These are phyloP conservation scores for Primulina tabacum DNA, from an alignment of 257 asterid species.

Conservation along the genomic window DNA sequence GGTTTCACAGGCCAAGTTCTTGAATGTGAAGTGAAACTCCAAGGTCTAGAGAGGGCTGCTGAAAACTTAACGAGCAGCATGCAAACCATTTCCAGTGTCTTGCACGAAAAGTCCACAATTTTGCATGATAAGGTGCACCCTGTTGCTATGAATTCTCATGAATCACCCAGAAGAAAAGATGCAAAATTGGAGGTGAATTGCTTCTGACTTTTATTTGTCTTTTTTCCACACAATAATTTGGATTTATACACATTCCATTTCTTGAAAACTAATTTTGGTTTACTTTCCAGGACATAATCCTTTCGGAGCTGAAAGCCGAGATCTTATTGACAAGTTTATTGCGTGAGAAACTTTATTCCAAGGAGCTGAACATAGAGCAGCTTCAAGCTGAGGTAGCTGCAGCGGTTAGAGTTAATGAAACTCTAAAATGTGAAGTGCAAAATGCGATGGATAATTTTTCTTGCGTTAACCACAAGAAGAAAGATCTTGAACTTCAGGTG, in stretches of 20 bases:
- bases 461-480: constrained; percentile 71
- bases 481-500: constrained; percentile 90
- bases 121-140: constrained; percentile 35
- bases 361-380: constrained; percentile 78
- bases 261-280: constrained; percentile 20
- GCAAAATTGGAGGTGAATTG: constrained; percentile 56
- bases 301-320: constrained; percentile 80
- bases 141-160: constrained; percentile 32
- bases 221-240: background rate
- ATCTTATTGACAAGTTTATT: constrained; percentile 69
- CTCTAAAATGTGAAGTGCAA: constrained; percentile 81
- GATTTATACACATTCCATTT: background rate
- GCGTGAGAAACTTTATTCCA: constrained; percentile 82
- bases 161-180: constrained; percentile 28
- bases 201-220: constrained; percentile 7
- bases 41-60: constrained; percentile 73
- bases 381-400: constrained; percentile 94
- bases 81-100: constrained; percentile 45
- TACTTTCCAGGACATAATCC: constrained; percentile 50
- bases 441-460: constrained; percentile 74
- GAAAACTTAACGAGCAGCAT: constrained; percentile 58
- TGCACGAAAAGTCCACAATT: constrained; percentile 47
- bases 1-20: constrained; percentile 59
- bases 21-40: constrained; percentile 86
- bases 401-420: constrained; percentile 70